Conservation (phyloP, 768 basidiomycete genomes). For the Leucosporidium scottii region DNA sequence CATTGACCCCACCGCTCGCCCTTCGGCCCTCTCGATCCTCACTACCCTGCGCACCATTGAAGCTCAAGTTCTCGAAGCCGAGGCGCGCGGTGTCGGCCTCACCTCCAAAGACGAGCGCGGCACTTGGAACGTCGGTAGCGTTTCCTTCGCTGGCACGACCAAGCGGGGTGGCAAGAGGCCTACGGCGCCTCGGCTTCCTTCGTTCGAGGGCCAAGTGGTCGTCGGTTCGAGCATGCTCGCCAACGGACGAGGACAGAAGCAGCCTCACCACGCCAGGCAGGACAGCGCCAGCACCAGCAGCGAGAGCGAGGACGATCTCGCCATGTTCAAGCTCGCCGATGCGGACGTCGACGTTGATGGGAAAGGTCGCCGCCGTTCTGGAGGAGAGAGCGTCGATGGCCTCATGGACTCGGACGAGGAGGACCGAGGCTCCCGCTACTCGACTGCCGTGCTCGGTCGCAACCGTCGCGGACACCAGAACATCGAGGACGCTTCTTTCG, state of each 20-base stretch:
- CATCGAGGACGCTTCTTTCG: neutral
- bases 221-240: no score
- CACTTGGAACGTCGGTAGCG: constrained; percentile 30
- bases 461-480: neutral
- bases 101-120: neutral
- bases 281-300: constrained; percentile 6
- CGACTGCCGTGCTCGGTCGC: neutral
- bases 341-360: constrained; percentile 54
- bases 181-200: no score
- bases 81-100: constrained; percentile 8
- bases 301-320: constrained; percentile 13
- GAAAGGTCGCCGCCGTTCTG: constrained; percentile 42
- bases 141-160: constrained; percentile 29
- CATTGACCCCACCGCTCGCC: constrained; percentile 60
- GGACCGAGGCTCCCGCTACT: neutral
- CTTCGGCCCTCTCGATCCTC: constrained; percentile 71
- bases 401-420: constrained; percentile 4
- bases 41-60: constrained; percentile 72
- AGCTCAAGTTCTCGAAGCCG: constrained; percentile 57
- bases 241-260: no score
- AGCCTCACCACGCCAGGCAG: no score
- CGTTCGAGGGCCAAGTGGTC: no score
- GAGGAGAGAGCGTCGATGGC: constrained; percentile 45
- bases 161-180: constrained; percentile 13
- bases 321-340: constrained; percentile 42